Evolutionary conservation across 768 basidiomycete genomes (phyloP).

Genomic region (Serendipita vermifera): DNA sequence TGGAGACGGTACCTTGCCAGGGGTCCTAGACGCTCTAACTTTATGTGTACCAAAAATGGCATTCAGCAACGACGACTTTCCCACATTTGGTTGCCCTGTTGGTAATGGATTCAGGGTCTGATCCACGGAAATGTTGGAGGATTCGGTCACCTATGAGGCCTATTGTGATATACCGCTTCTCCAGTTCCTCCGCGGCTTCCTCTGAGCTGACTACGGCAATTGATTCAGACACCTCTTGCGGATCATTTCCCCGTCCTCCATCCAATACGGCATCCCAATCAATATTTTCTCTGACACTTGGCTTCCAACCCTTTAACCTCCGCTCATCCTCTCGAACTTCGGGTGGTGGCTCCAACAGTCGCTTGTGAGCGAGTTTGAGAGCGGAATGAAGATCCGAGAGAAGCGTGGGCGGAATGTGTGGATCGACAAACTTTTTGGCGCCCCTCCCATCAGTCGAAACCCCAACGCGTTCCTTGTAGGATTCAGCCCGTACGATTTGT

Average conservation of each 20-base stretch:
- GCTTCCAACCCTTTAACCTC: slow-evolving; percentile 47
- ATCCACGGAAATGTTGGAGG: neutral
- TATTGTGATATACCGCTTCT: slow-evolving; percentile 44
- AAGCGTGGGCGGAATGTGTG: slow-evolving; percentile 55
- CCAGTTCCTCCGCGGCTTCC: slow-evolving; percentile 22
- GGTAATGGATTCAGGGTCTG: neutral
- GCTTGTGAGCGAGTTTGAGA: slow-evolving; percentile 50
- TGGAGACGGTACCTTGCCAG: slow-evolving; percentile 52
- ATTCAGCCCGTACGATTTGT: slow-evolving; percentile 61
- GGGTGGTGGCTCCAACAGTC: slow-evolving; percentile 56
- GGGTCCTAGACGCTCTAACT: slow-evolving; percentile 74
- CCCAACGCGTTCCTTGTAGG: slow-evolving; percentile 44
- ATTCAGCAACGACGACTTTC: slow-evolving; percentile 86
- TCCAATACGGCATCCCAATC: slow-evolving; percentile 66
- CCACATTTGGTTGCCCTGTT: slow-evolving; percentile 89
- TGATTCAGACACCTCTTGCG: too few relatives aligned
- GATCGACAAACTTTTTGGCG: slow-evolving; percentile 39
- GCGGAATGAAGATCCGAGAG: slow-evolving; percentile 51
- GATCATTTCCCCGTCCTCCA: too few relatives aligned
- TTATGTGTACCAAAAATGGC: slow-evolving; percentile 70
- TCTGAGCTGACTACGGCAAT: slow-evolving; percentile 18
- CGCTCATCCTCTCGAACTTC: slow-evolving; percentile 36
- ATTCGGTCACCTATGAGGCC: slow-evolving; percentile 55
- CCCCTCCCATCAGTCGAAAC: slow-evolving; percentile 26
- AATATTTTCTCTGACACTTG: slow-evolving; percentile 47